Percentiles rank a stretch among this genome's conserved stretches.
These are phyloP conservation scores for Dentipellis fragilis DNA, from an alignment of 768 basidiomycete genomes.

Conservation along the genomic window DNA sequence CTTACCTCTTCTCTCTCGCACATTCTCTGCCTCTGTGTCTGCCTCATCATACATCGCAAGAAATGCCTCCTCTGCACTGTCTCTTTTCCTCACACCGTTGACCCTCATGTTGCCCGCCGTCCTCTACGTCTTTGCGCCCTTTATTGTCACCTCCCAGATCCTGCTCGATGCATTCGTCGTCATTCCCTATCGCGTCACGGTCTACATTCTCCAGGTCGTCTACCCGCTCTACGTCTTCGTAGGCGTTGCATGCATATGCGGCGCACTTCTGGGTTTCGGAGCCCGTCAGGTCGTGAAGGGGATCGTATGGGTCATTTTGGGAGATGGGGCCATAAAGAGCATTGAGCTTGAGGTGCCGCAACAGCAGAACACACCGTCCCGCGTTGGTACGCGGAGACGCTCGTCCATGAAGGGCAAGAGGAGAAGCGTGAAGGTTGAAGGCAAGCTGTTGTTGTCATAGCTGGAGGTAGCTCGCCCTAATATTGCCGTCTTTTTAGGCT, in stretches of 20 bases:
- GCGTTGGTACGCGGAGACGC: neutral
- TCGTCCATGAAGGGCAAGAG: constrained; percentile 8
- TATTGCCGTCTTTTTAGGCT: too few relatives aligned
- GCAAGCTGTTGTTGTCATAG: too few relatives aligned
- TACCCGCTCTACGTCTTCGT: constrained; percentile 14
- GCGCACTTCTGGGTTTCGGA: constrained; percentile 5
- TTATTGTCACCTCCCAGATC: constrained; percentile 7
- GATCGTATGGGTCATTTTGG: constrained; percentile 7
- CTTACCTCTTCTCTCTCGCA: neutral
- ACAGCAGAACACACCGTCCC: too few relatives aligned
- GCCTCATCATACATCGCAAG: neutral
- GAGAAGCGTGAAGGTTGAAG: neutral
- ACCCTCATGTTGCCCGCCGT: neutral
- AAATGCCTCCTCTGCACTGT: neutral
- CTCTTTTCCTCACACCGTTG: neutral
- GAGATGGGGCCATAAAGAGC: neutral
- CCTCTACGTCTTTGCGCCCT: neutral
- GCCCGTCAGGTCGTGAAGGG: constrained; percentile 6
- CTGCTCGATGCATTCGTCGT: neutral
- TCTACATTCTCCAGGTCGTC: constrained; percentile 4
- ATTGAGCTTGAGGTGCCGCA: neutral
- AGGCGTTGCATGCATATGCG: constrained; percentile 9
- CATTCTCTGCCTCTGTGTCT: neutral
- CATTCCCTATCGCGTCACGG: constrained; percentile 4
- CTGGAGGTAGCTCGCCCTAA: too few relatives aligned